Evolutionary conservation across 768 basidiomycete species (phyloP), one percentile per base, ranked within the genome.

Genomic region (Krasilnikovozyma curviuscula): DNA sequence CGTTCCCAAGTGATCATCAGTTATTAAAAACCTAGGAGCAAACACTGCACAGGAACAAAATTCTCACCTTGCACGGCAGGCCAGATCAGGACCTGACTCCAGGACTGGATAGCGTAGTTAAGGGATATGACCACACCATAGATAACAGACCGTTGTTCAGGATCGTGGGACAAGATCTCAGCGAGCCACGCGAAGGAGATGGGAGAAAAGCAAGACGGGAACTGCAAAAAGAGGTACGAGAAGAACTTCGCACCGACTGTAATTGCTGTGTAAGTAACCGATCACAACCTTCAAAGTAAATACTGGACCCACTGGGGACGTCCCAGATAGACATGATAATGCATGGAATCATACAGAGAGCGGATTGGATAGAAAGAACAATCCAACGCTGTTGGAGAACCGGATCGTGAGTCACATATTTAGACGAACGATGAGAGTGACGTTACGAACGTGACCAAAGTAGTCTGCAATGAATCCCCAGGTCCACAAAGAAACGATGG

Each of bases 241-340:
- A n/a, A n/a, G n/a, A n/a, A n/a, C n/a, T n/a, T n/a, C n/a, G n/a
- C n/a, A n/a, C n/a, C n/a, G n/a, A n/a, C n/a, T n/a, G n/a, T n/a
- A n/a, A n/a, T n/a, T n/a, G n/a, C n/a, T n/a, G n/a, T n/a, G n/a
- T n/a, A n/a, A n/a, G n/a, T n/a, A n/a, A n/a, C n/a, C n/a, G n/a
- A n/a, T n/a, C n/a, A n/a, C n/a, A n/a, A n/a, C n/a, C n/a, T n/a
- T n/a, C n/a, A n/a, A n/a, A 46, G 45, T 44, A 60, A 62, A 46
- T 60, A 62, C 40, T 60, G 59, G 13, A 57, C 61, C 5, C 43
- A 46, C 5, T 54, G 40, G 58, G 54, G 7, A 62, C 58, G 34
- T 57, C 54, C 61, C 61, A 62, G 28, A 62, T 51, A 7, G 50
- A 47, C 56, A 62, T 49, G 52, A 62, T 62, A 51, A 62, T 60